These are phyloP conservation scores for Trichoderma sp. DNA, from an alignment of 2,329 filamentous ascomycete species.

Conservation along the genomic window DNA sequence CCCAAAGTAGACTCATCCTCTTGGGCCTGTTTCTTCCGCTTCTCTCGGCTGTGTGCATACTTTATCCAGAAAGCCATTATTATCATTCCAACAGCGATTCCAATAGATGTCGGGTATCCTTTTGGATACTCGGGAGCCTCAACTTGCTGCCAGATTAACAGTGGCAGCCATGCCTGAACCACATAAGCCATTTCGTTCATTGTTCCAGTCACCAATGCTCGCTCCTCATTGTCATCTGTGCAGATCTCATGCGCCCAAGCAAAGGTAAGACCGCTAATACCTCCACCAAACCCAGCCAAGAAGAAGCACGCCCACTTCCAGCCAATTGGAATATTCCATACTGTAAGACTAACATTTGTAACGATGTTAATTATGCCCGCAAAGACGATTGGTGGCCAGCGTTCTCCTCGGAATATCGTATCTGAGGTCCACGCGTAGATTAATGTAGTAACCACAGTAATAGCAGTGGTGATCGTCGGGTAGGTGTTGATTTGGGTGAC, in stretches of 20 bases:
- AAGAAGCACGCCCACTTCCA: conserved; percentile 68
- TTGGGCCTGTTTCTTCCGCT: not conserved
- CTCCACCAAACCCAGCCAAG: conserved; percentile 53
- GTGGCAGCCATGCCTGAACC: conserved; percentile 68
- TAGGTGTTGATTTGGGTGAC: conserved; percentile 51
- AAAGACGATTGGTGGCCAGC: conserved; percentile 67
- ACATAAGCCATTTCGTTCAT: conserved; percentile 74
- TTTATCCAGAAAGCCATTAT: conserved; percentile 50
- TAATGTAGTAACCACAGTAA: conserved; percentile 59
- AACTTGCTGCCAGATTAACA: conserved; percentile 65
- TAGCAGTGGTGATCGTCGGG: conserved; percentile 59
- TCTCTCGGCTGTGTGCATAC: conserved; percentile 47
- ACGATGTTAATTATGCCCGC: conserved; percentile 47
- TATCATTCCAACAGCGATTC: conserved; percentile 52
- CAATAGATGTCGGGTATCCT: conserved; percentile 58
- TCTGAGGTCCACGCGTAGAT: conserved; percentile 69
- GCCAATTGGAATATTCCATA: conserved; percentile 48
- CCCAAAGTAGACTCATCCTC: not conserved
- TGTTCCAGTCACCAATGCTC: conserved; percentile 62
- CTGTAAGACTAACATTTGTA: conserved; percentile 42
- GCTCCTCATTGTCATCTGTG: conserved; percentile 59
- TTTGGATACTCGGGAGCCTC: conserved; percentile 63
- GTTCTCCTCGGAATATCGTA: conserved; percentile 55
- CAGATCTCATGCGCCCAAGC: conserved; percentile 55
- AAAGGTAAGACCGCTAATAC: conserved; percentile 48